Base-by-base conservation (phyloP, 257 asterid species). In the Solanum bulbocastanum region DNA sequence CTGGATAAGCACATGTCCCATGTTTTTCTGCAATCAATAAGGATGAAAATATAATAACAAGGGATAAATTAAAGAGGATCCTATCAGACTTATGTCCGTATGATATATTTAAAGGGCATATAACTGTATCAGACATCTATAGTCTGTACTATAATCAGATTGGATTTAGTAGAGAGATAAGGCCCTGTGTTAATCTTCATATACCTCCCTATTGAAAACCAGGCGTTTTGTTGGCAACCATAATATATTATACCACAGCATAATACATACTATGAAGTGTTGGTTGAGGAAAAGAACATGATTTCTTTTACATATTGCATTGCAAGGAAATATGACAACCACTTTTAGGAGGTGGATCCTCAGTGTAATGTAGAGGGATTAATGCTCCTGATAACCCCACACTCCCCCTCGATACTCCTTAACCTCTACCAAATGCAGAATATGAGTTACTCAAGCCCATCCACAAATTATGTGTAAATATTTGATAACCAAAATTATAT, bases 1-100 rank as follows among this genome's bases (percentile, higher is more conserved):
- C 98, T 71, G 96, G 84, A 87, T 93, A 91, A 42, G 94, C 88
- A 88, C 99, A 97, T 49, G 99, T 97, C 92, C 99, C 99, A 86
- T 97, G 99, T 84, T 96, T 97, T 92, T 97, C 99, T 96, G 93
- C 87, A 90, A 49, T 74, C 85, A 85, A 40, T 40, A 75, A 62
- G 87, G 81, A 22, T 46, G 83, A 49, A 87, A 75, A 27, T 42
- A 37, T 30, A 30, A 20, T 87, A 58, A 42, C 75, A 72, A 39
- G 20, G 66, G 42, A 42, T 60, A 49, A n/a, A 33, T 40, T 40
- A n/a, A 76, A 76, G 84, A 40, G 30, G 56, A 39, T 75, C 33
- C 83, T 39, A 23, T 11, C 83, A 37, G 33, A 40, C 33, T 75
- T 62, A 66, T 11, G 71, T 36, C 56, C 35, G 2, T 16, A 36